Conservation (phyloP, 2,329 filamentous ascomycete genomes). For the Polytolypa hystricis region DNA sequence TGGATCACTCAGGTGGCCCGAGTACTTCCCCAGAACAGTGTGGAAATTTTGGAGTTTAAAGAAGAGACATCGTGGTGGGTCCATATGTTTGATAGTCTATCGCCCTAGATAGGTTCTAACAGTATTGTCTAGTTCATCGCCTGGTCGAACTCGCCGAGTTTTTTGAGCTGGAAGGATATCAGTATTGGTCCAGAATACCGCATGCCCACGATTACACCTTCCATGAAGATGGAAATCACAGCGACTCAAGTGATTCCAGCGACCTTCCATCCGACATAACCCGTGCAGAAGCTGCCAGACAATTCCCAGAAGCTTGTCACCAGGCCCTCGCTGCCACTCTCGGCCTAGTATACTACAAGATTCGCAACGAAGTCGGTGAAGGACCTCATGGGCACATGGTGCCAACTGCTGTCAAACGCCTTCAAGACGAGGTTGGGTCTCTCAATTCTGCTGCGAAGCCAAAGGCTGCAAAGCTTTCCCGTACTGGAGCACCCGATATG, state of each 20-base stretch:
- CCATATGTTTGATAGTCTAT: slow-evolving; percentile 1
- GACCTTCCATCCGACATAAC: slow-evolving; percentile 25
- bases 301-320: slow-evolving; percentile 29
- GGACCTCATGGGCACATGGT: slow-evolving; percentile 19
- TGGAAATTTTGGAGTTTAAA: slow-evolving; percentile 34
- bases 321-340: slow-evolving; percentile 30
- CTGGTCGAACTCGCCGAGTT: slow-evolving; percentile 30
- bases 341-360: slow-evolving; percentile 32
- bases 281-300: slow-evolving; percentile 24
- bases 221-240: slow-evolving; percentile 18
- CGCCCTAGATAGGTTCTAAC: background rate
- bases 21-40: slow-evolving; percentile 29
- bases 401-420: slow-evolving; percentile 22
- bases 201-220: slow-evolving; percentile 18
- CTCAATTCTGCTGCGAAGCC: slow-evolving; percentile 21
- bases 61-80: slow-evolving; percentile 30
- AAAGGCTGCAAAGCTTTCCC: slow-evolving; percentile 26
- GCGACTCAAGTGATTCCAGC: slow-evolving; percentile 30
- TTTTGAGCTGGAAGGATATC: slow-evolving; percentile 29
- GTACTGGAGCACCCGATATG: slow-evolving; percentile 19
- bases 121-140: slow-evolving; percentile 23
- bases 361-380: slow-evolving; percentile 30
- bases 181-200: slow-evolving; percentile 29
- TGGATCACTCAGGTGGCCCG: slow-evolving; percentile 25
- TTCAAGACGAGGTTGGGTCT: slow-evolving; percentile 25